Conservation (phyloP, 352 stramenopile genomes). For the Pythium vanterpoolii region DNA sequence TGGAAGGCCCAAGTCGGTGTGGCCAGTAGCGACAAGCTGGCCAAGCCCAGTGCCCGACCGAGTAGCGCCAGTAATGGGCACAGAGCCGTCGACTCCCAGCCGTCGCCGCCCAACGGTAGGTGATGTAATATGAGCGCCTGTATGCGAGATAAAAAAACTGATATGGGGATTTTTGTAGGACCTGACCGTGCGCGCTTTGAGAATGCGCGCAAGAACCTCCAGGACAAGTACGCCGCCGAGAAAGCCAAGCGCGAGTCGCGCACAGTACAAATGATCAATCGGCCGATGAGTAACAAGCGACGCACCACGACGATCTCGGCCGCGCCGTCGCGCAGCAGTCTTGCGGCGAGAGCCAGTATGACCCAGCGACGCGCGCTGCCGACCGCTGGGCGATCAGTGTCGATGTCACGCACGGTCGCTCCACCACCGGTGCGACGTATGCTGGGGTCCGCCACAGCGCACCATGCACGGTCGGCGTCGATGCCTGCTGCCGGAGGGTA, state of each 20-base stretch:
- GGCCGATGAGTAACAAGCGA: constrained; percentile 45
- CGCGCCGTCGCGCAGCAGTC: constrained; percentile 44
- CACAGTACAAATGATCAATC: constrained; percentile 68
- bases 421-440: constrained; percentile 18
- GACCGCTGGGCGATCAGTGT: constrained; percentile 3
- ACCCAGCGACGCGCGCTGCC: constrained; percentile 1
- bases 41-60: constrained; percentile 9
- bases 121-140: not conserved
- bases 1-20: constrained; percentile 79
- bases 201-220: constrained; percentile 64
- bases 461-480: constrained; percentile 2
- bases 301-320: constrained; percentile 62
- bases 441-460: not conserved
- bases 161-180: constrained; percentile 11
- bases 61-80: not conserved
- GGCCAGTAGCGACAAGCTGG: constrained; percentile 12
- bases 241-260: constrained; percentile 67
- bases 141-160: not conserved
- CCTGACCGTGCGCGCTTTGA: constrained; percentile 53
- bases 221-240: constrained; percentile 71
- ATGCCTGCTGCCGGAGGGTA: constrained; percentile 7
- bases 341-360: constrained; percentile 22
- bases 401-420: constrained; percentile 3
- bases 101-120: constrained; percentile 5
- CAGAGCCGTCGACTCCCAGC: not conserved